Conservation (phyloP, 176 grass and related monocot species). For the Oryza glaberrima region DNA sequence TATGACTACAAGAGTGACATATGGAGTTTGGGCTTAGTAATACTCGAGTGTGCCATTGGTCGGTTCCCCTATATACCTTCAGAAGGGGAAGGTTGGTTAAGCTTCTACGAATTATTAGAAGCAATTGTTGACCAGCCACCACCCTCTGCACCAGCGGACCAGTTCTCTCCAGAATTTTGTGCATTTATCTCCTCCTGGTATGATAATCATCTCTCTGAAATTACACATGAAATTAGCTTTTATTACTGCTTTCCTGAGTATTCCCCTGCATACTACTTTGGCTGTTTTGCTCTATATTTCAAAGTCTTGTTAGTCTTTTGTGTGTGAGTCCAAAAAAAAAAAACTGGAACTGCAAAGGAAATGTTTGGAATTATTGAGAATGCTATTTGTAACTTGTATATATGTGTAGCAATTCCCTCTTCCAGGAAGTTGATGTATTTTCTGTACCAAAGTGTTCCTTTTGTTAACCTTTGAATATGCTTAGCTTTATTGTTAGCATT, state of each 20-base stretch:
- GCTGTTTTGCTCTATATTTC: conserved; percentile 16
- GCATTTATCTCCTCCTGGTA: conserved; percentile 94
- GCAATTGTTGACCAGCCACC: conserved; percentile 96
- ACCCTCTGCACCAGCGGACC: conserved; percentile 84
- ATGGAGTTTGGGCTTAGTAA: conserved; percentile 96
- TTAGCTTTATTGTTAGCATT: background rate
- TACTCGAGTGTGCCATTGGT: conserved; percentile 93
- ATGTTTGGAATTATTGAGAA: background rate
- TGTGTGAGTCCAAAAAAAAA: background rate
- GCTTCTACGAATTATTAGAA: conserved; percentile 95
- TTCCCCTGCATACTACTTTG: background rate
- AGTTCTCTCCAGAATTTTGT: conserved; percentile 95
- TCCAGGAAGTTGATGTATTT: background rate
- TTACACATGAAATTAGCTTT: conserved; percentile 14
- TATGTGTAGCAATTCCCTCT: background rate
- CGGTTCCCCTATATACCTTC: conserved; percentile 88
- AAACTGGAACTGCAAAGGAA: too few relatives aligned
- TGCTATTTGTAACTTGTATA: background rate
- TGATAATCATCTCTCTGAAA: conserved; percentile 11
- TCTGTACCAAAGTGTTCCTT: conserved; percentile 13
- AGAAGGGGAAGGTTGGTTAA: conserved; percentile 79
- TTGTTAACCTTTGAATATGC: background rate
- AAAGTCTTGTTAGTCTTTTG: background rate
- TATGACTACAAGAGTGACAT: conserved; percentile 98
- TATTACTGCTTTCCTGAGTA: background rate